Base-by-base conservation (phyloP, 2,329 filamentous ascomycete genomes). In the Pyricularia sp. region DNA sequence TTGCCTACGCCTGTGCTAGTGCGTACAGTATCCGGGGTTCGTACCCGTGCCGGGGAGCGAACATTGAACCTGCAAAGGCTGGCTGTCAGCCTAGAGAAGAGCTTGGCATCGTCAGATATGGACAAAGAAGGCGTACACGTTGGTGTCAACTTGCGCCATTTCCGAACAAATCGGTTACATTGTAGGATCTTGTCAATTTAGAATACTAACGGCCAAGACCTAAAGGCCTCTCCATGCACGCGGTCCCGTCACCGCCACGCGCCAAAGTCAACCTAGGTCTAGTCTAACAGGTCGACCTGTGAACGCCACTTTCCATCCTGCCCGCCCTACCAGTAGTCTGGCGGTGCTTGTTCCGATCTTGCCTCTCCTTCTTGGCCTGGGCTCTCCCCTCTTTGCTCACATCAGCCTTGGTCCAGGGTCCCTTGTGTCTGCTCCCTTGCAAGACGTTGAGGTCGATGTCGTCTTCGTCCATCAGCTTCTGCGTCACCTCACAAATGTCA, bases 401-500 rank as follows among this genome's bases (percentile, higher is more conserved):
- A 12, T 53, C 64, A 6, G 30, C 44, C 28, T 61, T 22, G 30
- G 26, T 55, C 55, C 7, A 63, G 49, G 62, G 24, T 49, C 61
- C 62, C 62, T 64, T 64, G 9, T 57, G 66, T 65, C 49, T 62
- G 64, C 67, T 61, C 61, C 69, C 68, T 62, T 81, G 78, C 70
- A 81, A 78, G 22, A 77, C 75, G 8, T 77, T 74, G 59, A 87
- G 70, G 66, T 88, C 84, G 10, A 79, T 71, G 44, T 76, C 72
- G 68, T 82, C 80, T 40, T 78, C 78, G 16, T 78, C 77, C 71
- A 88, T 86, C 66, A 89, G 72, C 60, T 73, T 78, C 75, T 89
- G 83, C 3, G 86, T 88, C 7, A 86, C 82, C 9, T 77, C 72
- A 66, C 81, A 80, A 35, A 88, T 81, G 71, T 89, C 86, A 1